Conservation (phyloP, 1,139 yeast genomes). For the Hyphopichia buzzinii region DNA sequence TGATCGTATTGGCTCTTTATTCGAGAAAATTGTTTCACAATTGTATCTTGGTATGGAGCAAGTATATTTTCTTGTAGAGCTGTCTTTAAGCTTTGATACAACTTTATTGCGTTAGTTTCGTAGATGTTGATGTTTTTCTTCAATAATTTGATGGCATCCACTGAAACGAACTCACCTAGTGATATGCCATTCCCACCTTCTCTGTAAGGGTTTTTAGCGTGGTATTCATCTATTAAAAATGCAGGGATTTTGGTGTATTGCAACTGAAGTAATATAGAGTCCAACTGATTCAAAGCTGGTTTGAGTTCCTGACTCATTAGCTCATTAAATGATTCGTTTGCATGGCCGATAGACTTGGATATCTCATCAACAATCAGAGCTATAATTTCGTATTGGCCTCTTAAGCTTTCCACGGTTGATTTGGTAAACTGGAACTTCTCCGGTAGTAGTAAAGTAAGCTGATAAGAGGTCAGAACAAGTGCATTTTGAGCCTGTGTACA, state of each 20-base stretch:
- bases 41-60: conserved; percentile 12
- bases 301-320: conserved; percentile 8
- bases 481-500: conserved; percentile 34
- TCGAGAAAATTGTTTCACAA: conserved; percentile 14
- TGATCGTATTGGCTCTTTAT: conserved; percentile 22
- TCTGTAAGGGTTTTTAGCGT: conserved; percentile 1
- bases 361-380: conserved; percentile 13
- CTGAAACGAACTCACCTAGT: conserved; percentile 33
- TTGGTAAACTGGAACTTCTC: conserved; percentile 19
- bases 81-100: conserved; percentile 19
- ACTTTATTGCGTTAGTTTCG: conserved; percentile 23
- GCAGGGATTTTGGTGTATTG: conserved; percentile 28
- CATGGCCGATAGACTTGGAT: background rate
- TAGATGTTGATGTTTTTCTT: conserved; percentile 27
- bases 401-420: conserved; percentile 16
- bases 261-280: conserved; percentile 23
- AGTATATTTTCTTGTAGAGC: conserved; percentile 16
- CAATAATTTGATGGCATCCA: conserved; percentile 29
- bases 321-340: background rate
- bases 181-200: conserved; percentile 5
- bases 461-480: conserved; percentile 23
- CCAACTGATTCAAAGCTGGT: conserved; percentile 25
- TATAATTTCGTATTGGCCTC: conserved; percentile 15
- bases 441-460: conserved; percentile 23
- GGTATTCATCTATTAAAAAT: conserved; percentile 17